Percentiles rank a stretch among this genome's conserved stretches.
Conservation (phyloP, 805 yeast species). For the Lipomyces kockii region DNA sequence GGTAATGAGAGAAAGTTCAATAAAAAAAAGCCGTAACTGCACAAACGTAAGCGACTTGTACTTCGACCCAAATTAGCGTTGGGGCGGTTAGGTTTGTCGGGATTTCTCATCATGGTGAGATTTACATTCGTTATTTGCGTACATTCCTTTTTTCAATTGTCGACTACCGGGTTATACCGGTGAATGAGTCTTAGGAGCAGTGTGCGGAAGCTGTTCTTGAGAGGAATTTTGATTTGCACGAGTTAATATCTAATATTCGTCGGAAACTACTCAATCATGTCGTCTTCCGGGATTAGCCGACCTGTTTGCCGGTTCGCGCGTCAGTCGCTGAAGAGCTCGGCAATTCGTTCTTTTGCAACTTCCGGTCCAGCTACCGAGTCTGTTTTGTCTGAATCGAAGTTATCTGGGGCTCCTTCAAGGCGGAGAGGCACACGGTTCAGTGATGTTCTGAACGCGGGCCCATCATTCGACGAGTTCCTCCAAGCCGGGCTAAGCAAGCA, state of each 20-base stretch:
- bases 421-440: constrained; percentile 58
- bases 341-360: constrained; percentile 5
- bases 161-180: not conserved
- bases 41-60: too few relatives aligned
- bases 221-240: not conserved
- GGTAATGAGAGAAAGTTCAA: not conserved
- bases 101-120: not conserved
- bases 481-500: constrained; percentile 16
- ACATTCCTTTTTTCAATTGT: not conserved
- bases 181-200: not conserved
- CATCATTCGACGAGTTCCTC: constrained; percentile 90
- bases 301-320: constrained; percentile 4
- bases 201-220: not conserved
- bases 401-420: not conserved
- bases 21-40: not conserved
- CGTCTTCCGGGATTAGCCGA: constrained; percentile 6
- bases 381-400: not conserved
- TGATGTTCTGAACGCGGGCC: constrained; percentile 78
- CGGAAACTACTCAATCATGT: not conserved
- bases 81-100: not conserved
- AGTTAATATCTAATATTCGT: not conserved
- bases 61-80: not conserved
- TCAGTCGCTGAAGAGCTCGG: not conserved
- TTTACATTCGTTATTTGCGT: not conserved
- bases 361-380: not conserved